Conservation (phyloP, 805 yeast species). For the Sugiyamaella boreocaroliniensis region DNA sequence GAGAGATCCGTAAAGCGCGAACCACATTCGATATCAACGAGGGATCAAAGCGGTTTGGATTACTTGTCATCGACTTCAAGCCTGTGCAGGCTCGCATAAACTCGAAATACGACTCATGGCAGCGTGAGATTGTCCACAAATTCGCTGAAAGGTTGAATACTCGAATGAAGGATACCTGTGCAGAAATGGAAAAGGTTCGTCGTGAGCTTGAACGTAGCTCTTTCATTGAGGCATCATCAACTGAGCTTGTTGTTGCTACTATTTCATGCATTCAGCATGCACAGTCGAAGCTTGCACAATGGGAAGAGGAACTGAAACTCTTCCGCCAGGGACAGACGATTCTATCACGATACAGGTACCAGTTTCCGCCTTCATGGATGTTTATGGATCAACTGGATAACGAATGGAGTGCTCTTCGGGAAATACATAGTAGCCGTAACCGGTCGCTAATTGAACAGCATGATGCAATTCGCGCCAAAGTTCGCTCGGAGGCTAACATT, state of each 20-base stretch:
- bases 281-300: slow-evolving; percentile 19
- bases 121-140: slow-evolving; percentile 36
- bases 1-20: slow-evolving; percentile 40
- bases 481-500: slow-evolving; percentile 37
- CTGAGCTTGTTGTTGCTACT: slow-evolving; percentile 34
- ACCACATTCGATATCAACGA: slow-evolving; percentile 47
- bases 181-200: slow-evolving; percentile 32
- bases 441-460: slow-evolving; percentile 36
- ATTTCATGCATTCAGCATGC: slow-evolving; percentile 36
- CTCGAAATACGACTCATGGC: slow-evolving; percentile 56
- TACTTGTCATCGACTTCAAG: slow-evolving; percentile 40
- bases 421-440: slow-evolving; percentile 34
- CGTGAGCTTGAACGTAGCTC: slow-evolving; percentile 32
- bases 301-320: slow-evolving; percentile 21
- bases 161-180: slow-evolving; percentile 29
- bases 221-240: slow-evolving; percentile 34
- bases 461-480: slow-evolving; percentile 37
- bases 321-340: slow-evolving; percentile 36
- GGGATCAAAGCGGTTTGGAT: slow-evolving; percentile 36
- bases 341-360: slow-evolving; percentile 40
- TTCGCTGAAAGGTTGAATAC: slow-evolving; percentile 38
- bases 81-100: slow-evolving; percentile 48
- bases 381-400: slow-evolving; percentile 56
- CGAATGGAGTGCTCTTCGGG: slow-evolving; percentile 38
- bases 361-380: slow-evolving; percentile 49